phyloP scores from a whole-genome alignment of 805 yeast genomes.

The Suhomyces faveliae region DNA sequence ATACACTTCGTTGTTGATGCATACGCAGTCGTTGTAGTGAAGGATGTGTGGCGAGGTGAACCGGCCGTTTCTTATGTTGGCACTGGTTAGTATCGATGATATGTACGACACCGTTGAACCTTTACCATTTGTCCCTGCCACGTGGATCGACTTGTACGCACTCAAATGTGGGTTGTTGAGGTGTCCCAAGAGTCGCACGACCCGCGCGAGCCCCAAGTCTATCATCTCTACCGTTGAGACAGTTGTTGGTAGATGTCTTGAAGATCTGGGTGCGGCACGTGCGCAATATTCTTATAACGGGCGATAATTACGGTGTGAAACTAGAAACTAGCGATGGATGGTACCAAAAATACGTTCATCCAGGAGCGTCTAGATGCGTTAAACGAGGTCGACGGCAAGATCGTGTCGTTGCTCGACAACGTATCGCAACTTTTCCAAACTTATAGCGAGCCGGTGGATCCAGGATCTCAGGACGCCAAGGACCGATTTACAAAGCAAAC shows the following conservation, averaged over 20 bases:
- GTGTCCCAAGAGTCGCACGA: slow-evolving; percentile 28
- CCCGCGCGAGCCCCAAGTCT: slow-evolving; percentile 38
- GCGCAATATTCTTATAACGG: background rate
- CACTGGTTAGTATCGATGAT: slow-evolving; percentile 55
- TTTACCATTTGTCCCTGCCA: slow-evolving; percentile 97
- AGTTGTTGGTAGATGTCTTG: background rate
- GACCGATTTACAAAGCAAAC: slow-evolving; percentile 45
- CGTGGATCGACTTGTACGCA: slow-evolving; percentile 68
- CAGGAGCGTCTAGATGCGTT: slow-evolving; percentile 53
- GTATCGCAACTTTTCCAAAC: slow-evolving; percentile 48
- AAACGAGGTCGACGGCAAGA: slow-evolving; percentile 49
- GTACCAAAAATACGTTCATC: slow-evolving; percentile 33
- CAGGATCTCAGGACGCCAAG: slow-evolving; percentile 26
- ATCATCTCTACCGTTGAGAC: slow-evolving; percentile 21
- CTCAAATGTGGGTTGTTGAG: slow-evolving; percentile 69
- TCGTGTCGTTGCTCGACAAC: slow-evolving; percentile 51
- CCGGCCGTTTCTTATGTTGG: slow-evolving; percentile 59
- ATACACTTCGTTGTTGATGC: slow-evolving; percentile 61
- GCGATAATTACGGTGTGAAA: background rate
- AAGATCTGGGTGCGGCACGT: background rate
- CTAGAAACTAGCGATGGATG: slow-evolving; percentile 6
- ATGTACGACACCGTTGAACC: slow-evolving; percentile 89
- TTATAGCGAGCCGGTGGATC: slow-evolving; percentile 25
- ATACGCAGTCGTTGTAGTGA: slow-evolving; percentile 70
- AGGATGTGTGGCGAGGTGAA: slow-evolving; percentile 89